Percentiles rank a stretch among this genome's conserved stretches.
phyloP scores from a whole-genome alignment of 345 rosid genomes.

The Erodium maritimum region DNA sequence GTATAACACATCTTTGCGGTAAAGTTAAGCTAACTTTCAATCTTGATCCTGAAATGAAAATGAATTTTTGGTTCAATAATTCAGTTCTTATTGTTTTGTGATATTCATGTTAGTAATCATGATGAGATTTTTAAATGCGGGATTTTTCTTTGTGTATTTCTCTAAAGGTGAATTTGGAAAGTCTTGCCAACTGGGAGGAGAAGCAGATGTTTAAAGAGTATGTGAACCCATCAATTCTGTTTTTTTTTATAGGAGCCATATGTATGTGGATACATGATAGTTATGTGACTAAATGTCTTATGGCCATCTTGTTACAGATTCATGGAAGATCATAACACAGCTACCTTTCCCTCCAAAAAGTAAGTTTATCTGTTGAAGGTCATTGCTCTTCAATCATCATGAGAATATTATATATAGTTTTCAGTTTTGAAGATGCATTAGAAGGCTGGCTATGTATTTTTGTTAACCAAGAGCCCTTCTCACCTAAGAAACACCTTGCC shows the following conservation, averaged over 20 bases:
- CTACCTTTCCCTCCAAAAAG: slow-evolving; percentile 95
- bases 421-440: too few species aligned
- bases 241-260: not conserved
- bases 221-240: slow-evolving; percentile 9
- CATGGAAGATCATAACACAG: slow-evolving; percentile 98
- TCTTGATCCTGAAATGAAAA: not conserved
- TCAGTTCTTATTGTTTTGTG: not conserved
- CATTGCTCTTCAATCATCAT: not conserved
- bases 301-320: slow-evolving; percentile 35
- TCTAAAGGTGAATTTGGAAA: slow-evolving; percentile 74
- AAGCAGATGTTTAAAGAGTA: slow-evolving; percentile 90
- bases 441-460: too few species aligned
- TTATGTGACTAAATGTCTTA: slow-evolving; percentile 1
- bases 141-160: slow-evolving; percentile 6
- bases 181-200: slow-evolving; percentile 94
- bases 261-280: not conserved
- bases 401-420: too few species aligned
- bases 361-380: slow-evolving; percentile 22
- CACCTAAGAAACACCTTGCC: too few species aligned
- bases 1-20: not conserved
- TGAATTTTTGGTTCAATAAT: not conserved
- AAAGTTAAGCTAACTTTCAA: not conserved
- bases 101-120: not conserved
- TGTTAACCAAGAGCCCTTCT: too few species aligned
- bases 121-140: not conserved